Evolutionary conservation across 2,329 filamentous ascomycete species (phyloP).

Genomic region (Penicillium psychrosexuale): DNA sequence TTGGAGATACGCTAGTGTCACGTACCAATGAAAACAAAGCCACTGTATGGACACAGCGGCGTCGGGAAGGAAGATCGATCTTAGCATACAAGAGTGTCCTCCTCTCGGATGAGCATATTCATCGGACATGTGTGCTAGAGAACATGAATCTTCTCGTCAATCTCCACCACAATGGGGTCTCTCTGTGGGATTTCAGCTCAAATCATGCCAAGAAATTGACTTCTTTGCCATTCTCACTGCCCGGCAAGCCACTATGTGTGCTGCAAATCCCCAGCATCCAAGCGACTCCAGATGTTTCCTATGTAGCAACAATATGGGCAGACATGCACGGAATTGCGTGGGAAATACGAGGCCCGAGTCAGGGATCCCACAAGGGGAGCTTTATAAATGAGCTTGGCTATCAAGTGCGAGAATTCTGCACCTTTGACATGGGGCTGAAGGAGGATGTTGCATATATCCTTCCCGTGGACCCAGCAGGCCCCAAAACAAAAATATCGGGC

Average conservation of each 20-base stretch:
- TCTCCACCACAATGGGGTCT: conserved; percentile 66
- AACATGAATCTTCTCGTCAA: conserved; percentile 80
- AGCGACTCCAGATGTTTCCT: conserved; percentile 54
- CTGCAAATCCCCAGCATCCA: conserved; percentile 65
- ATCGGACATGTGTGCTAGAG: conserved; percentile 73
- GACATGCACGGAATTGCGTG: conserved; percentile 77
- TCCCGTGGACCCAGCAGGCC: conserved; percentile 82
- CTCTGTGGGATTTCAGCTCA: conserved; percentile 74
- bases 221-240: conserved; percentile 56
- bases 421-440: conserved; percentile 61
- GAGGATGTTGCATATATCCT: conserved; percentile 60
- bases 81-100: conserved; percentile 68
- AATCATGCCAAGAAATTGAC: conserved; percentile 59
- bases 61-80: conserved; percentile 50
- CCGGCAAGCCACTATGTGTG: conserved; percentile 74
- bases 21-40: conserved; percentile 74
- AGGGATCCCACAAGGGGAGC: conserved; percentile 25
- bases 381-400: conserved; percentile 35
- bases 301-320: conserved; percentile 79
- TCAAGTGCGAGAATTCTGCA: conserved; percentile 64
- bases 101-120: conserved; percentile 66
- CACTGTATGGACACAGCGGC: conserved; percentile 74
- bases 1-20: conserved; percentile 75
- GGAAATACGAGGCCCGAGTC: conserved; percentile 64
- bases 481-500: conserved; percentile 65